Percentiles rank a stretch among this genome's conserved stretches.
phyloP scores from a whole-genome alignment of 2,329 filamentous ascomycete species.

The Gyromitra esculenta region DNA sequence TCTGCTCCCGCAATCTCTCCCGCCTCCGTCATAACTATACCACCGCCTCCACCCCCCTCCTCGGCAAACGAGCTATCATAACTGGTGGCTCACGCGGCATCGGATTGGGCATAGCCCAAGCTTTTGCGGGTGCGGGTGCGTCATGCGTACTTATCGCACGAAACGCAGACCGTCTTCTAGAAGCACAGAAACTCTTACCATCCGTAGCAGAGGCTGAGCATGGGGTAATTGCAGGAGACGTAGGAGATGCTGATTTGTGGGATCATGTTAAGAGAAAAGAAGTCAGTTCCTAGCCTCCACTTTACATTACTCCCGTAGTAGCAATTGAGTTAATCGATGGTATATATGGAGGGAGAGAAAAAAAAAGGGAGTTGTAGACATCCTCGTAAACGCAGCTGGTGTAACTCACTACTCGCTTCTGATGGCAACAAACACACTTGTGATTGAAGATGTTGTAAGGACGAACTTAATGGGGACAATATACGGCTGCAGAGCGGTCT shows the following conservation, averaged over 20 bases:
- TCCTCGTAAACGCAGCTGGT: constrained; percentile 84
- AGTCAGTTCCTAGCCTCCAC: constrained; percentile 16
- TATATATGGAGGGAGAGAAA: neutral
- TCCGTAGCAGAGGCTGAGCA: constrained; percentile 30
- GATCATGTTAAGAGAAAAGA: constrained; percentile 57
- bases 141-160: constrained; percentile 71
- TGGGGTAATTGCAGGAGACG: constrained; percentile 54
- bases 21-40: constrained; percentile 11
- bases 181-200: constrained; percentile 57
- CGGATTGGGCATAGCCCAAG: constrained; percentile 72
- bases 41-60: constrained; percentile 60
- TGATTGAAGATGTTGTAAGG: constrained; percentile 69
- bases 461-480: constrained; percentile 77
- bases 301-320: neutral
- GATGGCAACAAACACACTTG: constrained; percentile 65
- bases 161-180: constrained; percentile 63
- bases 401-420: constrained; percentile 73
- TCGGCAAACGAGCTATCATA: constrained; percentile 68
- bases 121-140: constrained; percentile 72
- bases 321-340: neutral
- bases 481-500: constrained; percentile 68
- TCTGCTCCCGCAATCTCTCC: neutral
- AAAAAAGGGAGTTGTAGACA: constrained; percentile 60
- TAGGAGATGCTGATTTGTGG: constrained; percentile 55
- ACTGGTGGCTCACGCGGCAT: constrained; percentile 78